Evolutionary conservation across 2,329 filamentous ascomycete genomes (phyloP), one percentile per base, ranked within the genome.

Genomic region (Seiridium unicorne): DNA sequence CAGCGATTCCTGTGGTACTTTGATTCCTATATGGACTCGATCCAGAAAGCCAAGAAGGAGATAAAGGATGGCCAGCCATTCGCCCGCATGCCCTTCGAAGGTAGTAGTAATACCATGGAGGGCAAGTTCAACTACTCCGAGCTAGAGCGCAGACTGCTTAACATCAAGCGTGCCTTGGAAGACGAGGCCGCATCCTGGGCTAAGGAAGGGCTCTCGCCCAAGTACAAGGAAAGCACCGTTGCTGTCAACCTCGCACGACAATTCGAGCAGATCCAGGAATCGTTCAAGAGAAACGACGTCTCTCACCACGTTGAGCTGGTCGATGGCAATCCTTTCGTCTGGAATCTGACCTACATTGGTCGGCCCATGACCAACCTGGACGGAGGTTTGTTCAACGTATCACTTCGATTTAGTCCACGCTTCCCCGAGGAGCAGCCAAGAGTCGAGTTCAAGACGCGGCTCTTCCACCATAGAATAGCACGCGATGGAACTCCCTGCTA

Each of bases 1-100:
- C 88, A 90, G 44, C 87, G 93, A 1, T 97, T 98, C 71, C 79
- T 98, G 11, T 98, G 95, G 95, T 98, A 98, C 76, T 96, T 91
- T 73, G 90, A 96, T 65, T 90, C 90, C 3, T 98, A 98, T 70
- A 79, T 95, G 31, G 79, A 83, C 3, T 84, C 89, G 1, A 88
- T 96, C 56, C 81, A 87, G 44, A 82, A 87, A 61, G 90, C 88
- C 35, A 84, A 81, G 66, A 73, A 78, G 34, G 86, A 91, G 65
- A 84, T 89, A 59, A 82, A 84, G 62, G 86, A 89, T 61, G 84
- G 85, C 3, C 77, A 85, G 44, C 63, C 72, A 0, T 98, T 99
- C 69, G 74, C 79, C n/a, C 84, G 83, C 55, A 96, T 97, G 92
- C 91, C 92, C 0, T 99, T 99, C 66, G 95, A 99, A 71, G 84